Evolutionary conservation across 2,329 filamentous ascomycete species (phyloP).

Genomic region (Plectosphaerella cucumerina): DNA sequence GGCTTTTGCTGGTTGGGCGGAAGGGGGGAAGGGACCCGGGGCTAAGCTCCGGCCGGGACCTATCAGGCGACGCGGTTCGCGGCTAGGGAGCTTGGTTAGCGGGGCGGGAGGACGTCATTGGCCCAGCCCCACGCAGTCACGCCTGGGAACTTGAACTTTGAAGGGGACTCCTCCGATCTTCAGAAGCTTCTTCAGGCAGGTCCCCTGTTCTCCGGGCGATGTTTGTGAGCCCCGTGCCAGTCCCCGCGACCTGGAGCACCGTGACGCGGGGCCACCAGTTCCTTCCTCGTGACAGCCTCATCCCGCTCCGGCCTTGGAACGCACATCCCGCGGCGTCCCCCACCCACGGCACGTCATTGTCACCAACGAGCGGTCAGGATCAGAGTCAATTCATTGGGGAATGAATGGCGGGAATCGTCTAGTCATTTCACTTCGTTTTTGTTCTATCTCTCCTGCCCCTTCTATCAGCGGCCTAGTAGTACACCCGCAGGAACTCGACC

Average conservation of each 20-base stretch:
- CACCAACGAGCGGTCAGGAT: neutral
- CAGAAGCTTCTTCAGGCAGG: neutral
- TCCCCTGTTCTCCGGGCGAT: neutral
- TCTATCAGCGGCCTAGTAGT: conserved; percentile 8
- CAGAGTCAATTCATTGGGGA: neutral
- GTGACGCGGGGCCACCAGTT: too few relatives aligned
- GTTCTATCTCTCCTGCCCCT: neutral
- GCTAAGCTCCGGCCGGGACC: neutral
- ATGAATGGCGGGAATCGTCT: neutral
- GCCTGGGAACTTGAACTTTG: too few relatives aligned
- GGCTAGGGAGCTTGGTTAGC: too few relatives aligned
- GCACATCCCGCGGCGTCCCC: conserved; percentile 1
- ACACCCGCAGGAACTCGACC: conserved; percentile 64
- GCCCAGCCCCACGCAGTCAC: neutral
- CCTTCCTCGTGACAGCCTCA: neutral
- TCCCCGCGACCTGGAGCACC: too few relatives aligned
- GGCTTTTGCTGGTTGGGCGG: neutral
- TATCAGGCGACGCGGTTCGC: too few relatives aligned
- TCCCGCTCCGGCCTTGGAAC: neutral
- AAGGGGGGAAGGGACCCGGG: neutral
- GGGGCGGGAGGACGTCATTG: neutral
- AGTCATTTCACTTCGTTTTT: neutral
- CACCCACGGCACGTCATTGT: neutral
- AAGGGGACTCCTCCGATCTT: neutral
- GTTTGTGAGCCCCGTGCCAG: too few relatives aligned